Base-by-base conservation (phyloP, 768 basidiomycete genomes). In the Amanita brunnescens region DNA sequence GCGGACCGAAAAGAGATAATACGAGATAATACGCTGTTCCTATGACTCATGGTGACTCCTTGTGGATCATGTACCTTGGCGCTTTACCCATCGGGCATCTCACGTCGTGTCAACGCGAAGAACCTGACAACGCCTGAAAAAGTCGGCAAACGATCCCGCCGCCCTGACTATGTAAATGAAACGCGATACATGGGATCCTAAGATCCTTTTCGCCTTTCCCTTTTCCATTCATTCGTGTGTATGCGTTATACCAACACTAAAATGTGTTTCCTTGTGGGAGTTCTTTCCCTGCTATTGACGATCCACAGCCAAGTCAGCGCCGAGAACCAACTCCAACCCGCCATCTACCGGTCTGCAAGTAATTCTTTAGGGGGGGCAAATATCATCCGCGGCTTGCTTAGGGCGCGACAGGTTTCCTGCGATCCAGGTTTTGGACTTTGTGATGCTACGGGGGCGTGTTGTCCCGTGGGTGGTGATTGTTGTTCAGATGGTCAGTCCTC, bases 401-500 rank as follows among this genome's bases (percentile, higher is more conserved):
- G 24, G 35, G 26, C 8, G 38, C 47, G 16, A n/a, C 35, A 24
- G 8, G n/a, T n/a, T n/a, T 12, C 35, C 20, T 33, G 30, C 26
- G 2, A 16, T 18, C n/a, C 35, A 3, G 23, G 37, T 10, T 49
- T 39, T 29, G 47, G 47, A 1, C 4, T 2, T 29, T 49, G 47
- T 23, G n/a, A 12, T 2, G 29, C 26, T 24, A 49, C 35, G 6
- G 38, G 38, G 2, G 12, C 10, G 23, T 49, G 47, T 49, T 49
- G 47, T 20, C 47, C 35, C n/a, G 5, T 49, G 14, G 47, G 47
- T 26, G 47, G 47, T 7, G 20, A 49, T 12, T 49, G 47, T 24
- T 49, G 47, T 16, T 37, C 23, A n/a, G 37, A 38, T 39, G 37
- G 47, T 49, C 8, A 39, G 47, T 49, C 35, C n/a, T n/a, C n/a